Evolutionary conservation across 2,329 filamentous ascomycete species (phyloP).

Genomic region (Pestalotiopsis sp.): DNA sequence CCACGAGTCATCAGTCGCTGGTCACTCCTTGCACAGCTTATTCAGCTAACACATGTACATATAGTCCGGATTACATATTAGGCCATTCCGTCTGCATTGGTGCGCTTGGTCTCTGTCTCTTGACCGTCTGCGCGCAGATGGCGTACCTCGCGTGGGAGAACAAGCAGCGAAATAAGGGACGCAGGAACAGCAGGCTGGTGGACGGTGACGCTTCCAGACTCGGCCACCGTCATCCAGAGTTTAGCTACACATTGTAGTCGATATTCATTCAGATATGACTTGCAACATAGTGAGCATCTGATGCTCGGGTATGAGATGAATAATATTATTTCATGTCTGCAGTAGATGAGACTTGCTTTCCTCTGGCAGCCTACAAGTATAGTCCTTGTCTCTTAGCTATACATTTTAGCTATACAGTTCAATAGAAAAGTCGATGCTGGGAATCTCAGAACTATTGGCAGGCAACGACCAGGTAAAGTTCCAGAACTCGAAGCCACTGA

Average conservation of each 20-base stretch:
- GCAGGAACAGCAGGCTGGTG: slow-evolving; percentile 36
- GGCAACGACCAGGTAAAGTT: slow-evolving; percentile 19
- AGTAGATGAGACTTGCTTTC: no score
- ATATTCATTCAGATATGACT: not conserved
- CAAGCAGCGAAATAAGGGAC: slow-evolving; percentile 35
- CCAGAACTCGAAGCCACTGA: slow-evolving; percentile 30
- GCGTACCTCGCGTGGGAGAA: slow-evolving; percentile 44
- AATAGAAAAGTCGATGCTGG: slow-evolving; percentile 10
- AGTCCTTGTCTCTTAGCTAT: no score
- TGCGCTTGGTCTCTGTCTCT: slow-evolving; percentile 35
- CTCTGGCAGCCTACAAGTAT: no score
- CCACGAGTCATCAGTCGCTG: not conserved
- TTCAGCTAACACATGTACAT: not conserved
- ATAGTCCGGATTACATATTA: slow-evolving; percentile 33
- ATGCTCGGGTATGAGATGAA: not conserved
- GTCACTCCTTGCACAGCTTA: not conserved
- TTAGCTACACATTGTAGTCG: slow-evolving; percentile 36
- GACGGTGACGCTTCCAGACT: slow-evolving; percentile 31
- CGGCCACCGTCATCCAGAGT: slow-evolving; percentile 41
- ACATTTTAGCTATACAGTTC: no score
- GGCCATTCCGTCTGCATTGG: slow-evolving; percentile 44
- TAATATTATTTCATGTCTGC: not conserved
- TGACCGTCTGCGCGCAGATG: slow-evolving; percentile 33
- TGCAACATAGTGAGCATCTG: not conserved
- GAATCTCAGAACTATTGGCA: slow-evolving; percentile 9